Base-by-base conservation (phyloP, 2,329 filamentous ascomycete genomes). In the Aspergillus luchuensis region DNA sequence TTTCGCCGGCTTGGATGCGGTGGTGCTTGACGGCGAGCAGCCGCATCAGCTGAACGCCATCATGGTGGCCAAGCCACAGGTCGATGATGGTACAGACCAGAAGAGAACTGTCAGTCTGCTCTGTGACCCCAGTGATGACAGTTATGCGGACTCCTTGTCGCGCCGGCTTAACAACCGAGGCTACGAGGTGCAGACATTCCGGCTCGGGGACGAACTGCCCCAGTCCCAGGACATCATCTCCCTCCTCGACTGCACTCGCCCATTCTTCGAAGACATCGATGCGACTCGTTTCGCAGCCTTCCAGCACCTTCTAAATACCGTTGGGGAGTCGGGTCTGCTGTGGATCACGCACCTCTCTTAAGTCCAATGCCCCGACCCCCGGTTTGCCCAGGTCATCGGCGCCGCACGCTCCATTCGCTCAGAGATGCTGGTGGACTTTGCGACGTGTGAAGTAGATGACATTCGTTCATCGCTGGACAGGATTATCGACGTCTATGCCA, bases 271-370 rank as follows among this genome's bases (percentile, higher is more conserved):
- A 39, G 28, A 56, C 8, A 45, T 66, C 8, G 52, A 48, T 10
- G 49, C 56, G 10, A 19, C 38, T 2, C 45, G 61, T 10, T 66
- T 58, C 23, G 10, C 43, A 1, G 8, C 7, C 7, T 59, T 66
- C 13, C 28, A 30, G 13, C 10, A 36, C 13, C 41, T 50, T 15
- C 5, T 57, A 2, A 13, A 28, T 13, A 21, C n/a, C 15, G 2
- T 53, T 11, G 49, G 21, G 7, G 23, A 56, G 1, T 23, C 54
- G 5, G 64, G 66, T 1, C 38, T 74, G 7, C 56, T 78, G 4
- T 77, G 75, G 75, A 41, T 74, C 1, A 76, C 71, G 0, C 36
- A 36, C 0, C 57, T 63, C 1, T 66, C 61, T 2, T 67, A 74
- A 38, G 52, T 71, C 0, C 17, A 51, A 6, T 72, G 68, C 57